A percentile compares a stretch with the other conserved stretches of the same genome.
These are phyloP conservation scores for Picocystis salinarum DNA, from an alignment of 139 green algal species.

Conservation along the genomic window DNA sequence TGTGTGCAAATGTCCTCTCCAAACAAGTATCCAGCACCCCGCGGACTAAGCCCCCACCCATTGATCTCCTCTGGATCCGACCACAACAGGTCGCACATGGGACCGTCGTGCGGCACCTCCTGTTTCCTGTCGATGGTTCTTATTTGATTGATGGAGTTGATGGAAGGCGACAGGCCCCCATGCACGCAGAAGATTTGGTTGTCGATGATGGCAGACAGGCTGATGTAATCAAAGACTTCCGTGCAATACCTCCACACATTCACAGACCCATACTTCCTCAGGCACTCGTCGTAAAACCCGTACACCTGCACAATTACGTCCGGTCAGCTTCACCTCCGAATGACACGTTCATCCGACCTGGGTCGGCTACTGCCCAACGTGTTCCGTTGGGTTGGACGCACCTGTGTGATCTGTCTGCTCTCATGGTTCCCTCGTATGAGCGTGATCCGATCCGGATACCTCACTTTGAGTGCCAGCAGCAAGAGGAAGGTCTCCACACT, in stretches of 20 bases:
- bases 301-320: conserved; percentile 43
- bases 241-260: conserved; percentile 98
- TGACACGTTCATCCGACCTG: background rate
- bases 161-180: conserved; percentile 81
- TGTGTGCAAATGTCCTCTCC: conserved; percentile 63
- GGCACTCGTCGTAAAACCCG: conserved; percentile 98
- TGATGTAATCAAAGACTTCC: conserved; percentile 97
- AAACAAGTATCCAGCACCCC: conserved; percentile 87
- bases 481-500: conserved; percentile 95
- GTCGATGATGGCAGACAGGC: conserved; percentile 75
- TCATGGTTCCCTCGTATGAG: conserved; percentile 39
- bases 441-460: conserved; percentile 29
- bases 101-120: conserved; percentile 91
- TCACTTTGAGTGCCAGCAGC: conserved; percentile 90
- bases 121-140: conserved; percentile 93
- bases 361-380: background rate
- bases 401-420: conserved; percentile 35
- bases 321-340: background rate
- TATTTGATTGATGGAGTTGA: conserved; percentile 85
- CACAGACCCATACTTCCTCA: conserved; percentile 91
- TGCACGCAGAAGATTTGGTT: conserved; percentile 86
- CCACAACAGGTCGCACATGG: conserved; percentile 98
- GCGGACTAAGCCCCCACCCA: conserved; percentile 73
- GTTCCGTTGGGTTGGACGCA: background rate
- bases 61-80: conserved; percentile 93